Conservation (phyloP, 1,284 basidiomycete genomes). For the Trichosporon sp. region DNA sequence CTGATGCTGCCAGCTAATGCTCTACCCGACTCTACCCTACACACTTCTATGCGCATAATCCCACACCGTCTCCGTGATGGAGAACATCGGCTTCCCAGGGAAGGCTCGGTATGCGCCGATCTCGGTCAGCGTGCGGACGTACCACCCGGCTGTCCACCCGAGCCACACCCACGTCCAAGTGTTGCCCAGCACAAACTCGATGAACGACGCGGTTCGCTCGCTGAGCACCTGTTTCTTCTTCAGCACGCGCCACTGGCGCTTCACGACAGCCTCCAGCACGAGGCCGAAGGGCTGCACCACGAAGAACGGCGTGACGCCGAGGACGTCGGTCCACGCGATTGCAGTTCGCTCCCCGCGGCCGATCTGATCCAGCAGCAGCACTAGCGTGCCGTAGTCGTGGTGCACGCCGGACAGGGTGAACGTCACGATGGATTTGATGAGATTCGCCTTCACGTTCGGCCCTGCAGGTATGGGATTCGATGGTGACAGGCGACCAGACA, state of each 20-base stretch:
- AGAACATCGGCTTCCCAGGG: not conserved
- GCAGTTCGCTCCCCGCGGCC: constrained; percentile 10
- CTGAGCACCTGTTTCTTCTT: not conserved
- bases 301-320: constrained; percentile 40
- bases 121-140: constrained; percentile 33
- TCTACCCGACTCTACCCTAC: not conserved
- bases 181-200: constrained; percentile 36
- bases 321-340: constrained; percentile 11
- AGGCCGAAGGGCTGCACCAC: constrained; percentile 38
- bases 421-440: constrained; percentile 40
- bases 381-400: constrained; percentile 36
- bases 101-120: constrained; percentile 26
- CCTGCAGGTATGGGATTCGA: constrained; percentile 1
- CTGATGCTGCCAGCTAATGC: not conserved
- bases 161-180: constrained; percentile 43
- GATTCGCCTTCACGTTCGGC: constrained; percentile 23
- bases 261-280: constrained; percentile 33
- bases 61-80: constrained; percentile 8
- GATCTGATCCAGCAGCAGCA: constrained; percentile 23
- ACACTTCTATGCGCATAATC: not conserved
- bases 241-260: constrained; percentile 25
- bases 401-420: constrained; percentile 38
- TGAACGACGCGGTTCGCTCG: constrained; percentile 21
- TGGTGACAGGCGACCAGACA: not conserved
- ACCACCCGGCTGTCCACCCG: constrained; percentile 39